Evolutionary conservation across 2,329 filamentous ascomycete genomes (phyloP).

Genomic region (Diaporthe vaccinii): DNA sequence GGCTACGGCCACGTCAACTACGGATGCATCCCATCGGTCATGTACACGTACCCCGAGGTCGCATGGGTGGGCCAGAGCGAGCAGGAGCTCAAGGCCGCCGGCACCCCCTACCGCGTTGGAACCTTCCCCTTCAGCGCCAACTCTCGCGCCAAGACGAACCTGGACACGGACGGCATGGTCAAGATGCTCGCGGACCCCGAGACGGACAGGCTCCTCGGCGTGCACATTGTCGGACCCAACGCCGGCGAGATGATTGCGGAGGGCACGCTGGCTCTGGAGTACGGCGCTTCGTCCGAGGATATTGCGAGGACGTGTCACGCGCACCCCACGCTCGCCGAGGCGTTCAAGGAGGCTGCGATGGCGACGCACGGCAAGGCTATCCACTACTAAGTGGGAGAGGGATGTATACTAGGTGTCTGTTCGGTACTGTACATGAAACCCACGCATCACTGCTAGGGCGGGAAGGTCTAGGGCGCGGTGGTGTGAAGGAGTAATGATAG

Average conservation of each 20-base stretch:
- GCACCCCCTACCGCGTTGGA: constrained; percentile 92
- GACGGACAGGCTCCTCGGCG: constrained; percentile 94
- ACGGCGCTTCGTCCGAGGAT: constrained; percentile 95
- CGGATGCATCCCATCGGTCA: constrained; percentile 95
- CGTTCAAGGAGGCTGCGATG: constrained; percentile 99
- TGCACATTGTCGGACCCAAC: constrained; percentile 96
- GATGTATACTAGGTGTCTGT: constrained; percentile 35
- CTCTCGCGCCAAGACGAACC: constrained; percentile 98
- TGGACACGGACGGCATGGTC: constrained; percentile 94
- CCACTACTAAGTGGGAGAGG: constrained; percentile 77
- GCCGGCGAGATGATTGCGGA: constrained; percentile 99
- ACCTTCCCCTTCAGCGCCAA: constrained; percentile 98
- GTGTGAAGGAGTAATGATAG: constrained; percentile 39
- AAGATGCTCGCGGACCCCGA: constrained; percentile 98
- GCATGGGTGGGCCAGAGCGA: constrained; percentile 99
- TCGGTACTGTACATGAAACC: constrained; percentile 36
- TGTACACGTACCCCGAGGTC: constrained; percentile 99
- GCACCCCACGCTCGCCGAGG: constrained; percentile 95
- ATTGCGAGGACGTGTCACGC: constrained; percentile 96
- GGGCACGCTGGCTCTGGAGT: constrained; percentile 94
- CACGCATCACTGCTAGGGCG: constrained; percentile 27
- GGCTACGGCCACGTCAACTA: constrained; percentile 99
- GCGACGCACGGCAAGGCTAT: constrained; percentile 95
- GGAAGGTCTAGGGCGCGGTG: constrained; percentile 17
- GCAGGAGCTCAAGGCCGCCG: constrained; percentile 91